These are phyloP conservation scores for Aspergillus caelatus DNA, from an alignment of 2,329 filamentous ascomycete species.

Conservation along the genomic window DNA sequence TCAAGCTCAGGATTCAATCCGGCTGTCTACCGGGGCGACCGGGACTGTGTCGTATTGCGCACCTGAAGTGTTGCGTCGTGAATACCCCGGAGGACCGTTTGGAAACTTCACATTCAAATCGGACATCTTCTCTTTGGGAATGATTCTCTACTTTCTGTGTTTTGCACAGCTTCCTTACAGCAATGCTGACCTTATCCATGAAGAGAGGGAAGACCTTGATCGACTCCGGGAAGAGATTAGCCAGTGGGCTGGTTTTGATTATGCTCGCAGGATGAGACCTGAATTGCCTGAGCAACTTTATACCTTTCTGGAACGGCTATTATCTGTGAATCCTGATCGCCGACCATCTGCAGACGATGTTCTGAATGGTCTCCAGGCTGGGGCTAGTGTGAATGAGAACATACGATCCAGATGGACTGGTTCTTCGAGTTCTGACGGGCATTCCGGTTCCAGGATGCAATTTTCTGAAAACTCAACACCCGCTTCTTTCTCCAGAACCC, in stretches of 20 bases:
- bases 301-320: slow-evolving; percentile 75
- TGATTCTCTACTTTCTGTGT: slow-evolving; percentile 98
- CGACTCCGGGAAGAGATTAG: slow-evolving; percentile 82
- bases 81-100: slow-evolving; percentile 66
- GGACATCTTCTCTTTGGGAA: slow-evolving; percentile 95
- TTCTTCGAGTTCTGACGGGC: slow-evolving; percentile 35
- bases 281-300: slow-evolving; percentile 89
- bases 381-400: slow-evolving; percentile 54
- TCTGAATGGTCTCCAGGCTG: slow-evolving; percentile 72
- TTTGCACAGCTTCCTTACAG: slow-evolving; percentile 86
- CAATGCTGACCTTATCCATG: slow-evolving; percentile 80
- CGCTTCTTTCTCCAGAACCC: slow-evolving; percentile 28
- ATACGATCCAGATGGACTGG: slow-evolving; percentile 41
- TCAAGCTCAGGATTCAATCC: slow-evolving; percentile 75
- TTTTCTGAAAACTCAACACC: slow-evolving; percentile 41
- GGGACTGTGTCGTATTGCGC: slow-evolving; percentile 98
- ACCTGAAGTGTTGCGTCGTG: slow-evolving; percentile 81
- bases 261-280: slow-evolving; percentile 71
- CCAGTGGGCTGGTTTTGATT: slow-evolving; percentile 83
- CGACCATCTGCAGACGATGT: slow-evolving; percentile 87
- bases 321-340: slow-evolving; percentile 74
- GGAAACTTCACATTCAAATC: slow-evolving; percentile 97
- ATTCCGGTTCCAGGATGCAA: slow-evolving; percentile 39
- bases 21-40: slow-evolving; percentile 90
- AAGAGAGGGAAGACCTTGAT: slow-evolving; percentile 91